Evolutionary conservation across 139 green algal species (phyloP), one percentile per base, ranked within the genome.

Genomic region (Chara braunii): DNA sequence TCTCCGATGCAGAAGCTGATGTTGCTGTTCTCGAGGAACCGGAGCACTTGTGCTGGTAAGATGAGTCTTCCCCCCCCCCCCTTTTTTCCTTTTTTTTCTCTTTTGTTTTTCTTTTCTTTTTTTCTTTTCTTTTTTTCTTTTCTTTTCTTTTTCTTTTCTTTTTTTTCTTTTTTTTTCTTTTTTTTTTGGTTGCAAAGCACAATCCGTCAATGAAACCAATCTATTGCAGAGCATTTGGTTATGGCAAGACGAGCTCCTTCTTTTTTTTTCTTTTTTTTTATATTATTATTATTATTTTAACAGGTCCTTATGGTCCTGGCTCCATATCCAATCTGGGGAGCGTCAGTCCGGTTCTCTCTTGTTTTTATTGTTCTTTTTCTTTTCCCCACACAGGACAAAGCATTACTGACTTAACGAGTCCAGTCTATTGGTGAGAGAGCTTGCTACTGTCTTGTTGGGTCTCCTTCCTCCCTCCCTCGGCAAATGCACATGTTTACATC

Each of bases 21-120:
- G 85, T 99, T 43, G 93, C 92, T n/a, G 87, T 99, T 37, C 81
- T 99, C 64, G 93, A 99, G 77, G 93, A 97, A 80, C 93, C 93
- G 1, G 93, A 99, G 84, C 93, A 99, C 74, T 74, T 99, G 18
- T 96, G 87, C 69, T 98, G 92, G 89, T 75, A 59, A 3, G 30
- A 35, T 8, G 18, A 37, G 40, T 61, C 58, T 48, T 48, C 40
- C 40, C 50, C 45, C 8, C 45, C 9, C 45, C 45, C 51, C 22
- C 23, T 58, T 33, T 12, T 37, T 33, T 9, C n/a, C 40, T 48
- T 48, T 48, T 48, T 48, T 48, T 14, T n/a, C 18, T 48, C 40
- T 48, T 14, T 18, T 14, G 18, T 29, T 48, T 18, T 48, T 18
- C 18, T 48, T 18, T 18, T 48, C 40, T 18, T 18, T 48, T 48